phyloP scores from a whole-genome alignment of 352 stramenopile species.

The Pythium vanterpoolii region DNA sequence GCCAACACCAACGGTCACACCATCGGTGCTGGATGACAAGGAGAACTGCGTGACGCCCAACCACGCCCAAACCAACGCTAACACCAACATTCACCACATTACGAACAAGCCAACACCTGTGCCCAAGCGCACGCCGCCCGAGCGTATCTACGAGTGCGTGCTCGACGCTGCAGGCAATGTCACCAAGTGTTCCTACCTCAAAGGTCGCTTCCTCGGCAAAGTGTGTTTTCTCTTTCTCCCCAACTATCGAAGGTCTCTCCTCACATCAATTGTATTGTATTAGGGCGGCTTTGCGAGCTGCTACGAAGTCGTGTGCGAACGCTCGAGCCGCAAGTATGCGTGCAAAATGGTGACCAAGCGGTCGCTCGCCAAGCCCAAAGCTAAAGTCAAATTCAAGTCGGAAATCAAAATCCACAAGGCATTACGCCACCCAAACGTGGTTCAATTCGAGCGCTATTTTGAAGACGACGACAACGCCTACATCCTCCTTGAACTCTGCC shows the following conservation, averaged over 20 bases:
- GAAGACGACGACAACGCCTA: slow-evolving; percentile 97
- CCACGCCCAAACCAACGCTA: not conserved
- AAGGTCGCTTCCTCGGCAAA: slow-evolving; percentile 94
- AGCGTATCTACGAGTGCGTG: slow-evolving; percentile 68
- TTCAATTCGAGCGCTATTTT: slow-evolving; percentile 98
- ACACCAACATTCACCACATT: not conserved
- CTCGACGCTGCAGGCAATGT: slow-evolving; percentile 49
- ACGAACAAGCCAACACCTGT: not conserved
- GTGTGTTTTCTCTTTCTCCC: slow-evolving; percentile 24
- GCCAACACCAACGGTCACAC: not conserved
- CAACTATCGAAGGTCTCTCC: not conserved
- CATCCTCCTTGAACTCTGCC: slow-evolving; percentile 96
- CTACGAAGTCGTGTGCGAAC: slow-evolving; percentile 94
- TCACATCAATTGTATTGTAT: not conserved
- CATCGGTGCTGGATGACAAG: slow-evolving; percentile 15
- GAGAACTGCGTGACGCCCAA: slow-evolving; percentile 18
- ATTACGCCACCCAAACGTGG: slow-evolving; percentile 93
- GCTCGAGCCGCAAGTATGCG: slow-evolving; percentile 92
- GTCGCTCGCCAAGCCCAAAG: slow-evolving; percentile 95
- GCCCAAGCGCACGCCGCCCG: slow-evolving; percentile 19
- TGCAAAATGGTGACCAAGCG: slow-evolving; percentile 98
- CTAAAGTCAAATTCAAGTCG: slow-evolving; percentile 94
- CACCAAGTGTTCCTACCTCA: slow-evolving; percentile 80
- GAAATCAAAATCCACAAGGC: slow-evolving; percentile 99
- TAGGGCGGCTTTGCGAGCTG: slow-evolving; percentile 97